Conservation (phyloP, 139 green algal genomes). For the Picochlorum sp. region DNA sequence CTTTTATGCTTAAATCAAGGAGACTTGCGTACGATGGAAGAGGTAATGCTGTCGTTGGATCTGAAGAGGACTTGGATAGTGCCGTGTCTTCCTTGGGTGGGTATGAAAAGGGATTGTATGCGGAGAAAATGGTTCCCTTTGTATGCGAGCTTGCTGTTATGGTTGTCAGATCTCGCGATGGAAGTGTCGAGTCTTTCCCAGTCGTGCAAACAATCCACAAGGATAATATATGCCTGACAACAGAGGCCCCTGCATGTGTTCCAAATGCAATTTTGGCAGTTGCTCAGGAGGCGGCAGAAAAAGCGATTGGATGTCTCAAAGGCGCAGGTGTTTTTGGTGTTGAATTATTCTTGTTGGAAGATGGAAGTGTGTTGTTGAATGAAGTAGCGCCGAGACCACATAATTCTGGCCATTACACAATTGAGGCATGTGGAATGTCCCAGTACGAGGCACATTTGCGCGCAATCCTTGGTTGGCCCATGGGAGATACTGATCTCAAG, state of each 20-base stretch:
- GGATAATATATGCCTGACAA: constrained; percentile 89
- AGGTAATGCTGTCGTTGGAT: constrained; percentile 78
- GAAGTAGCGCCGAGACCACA: constrained; percentile 93
- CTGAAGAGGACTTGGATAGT: constrained; percentile 34
- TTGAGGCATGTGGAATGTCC: constrained; percentile 75
- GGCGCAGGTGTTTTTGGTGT: constrained; percentile 95
- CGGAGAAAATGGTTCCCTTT: constrained; percentile 87
- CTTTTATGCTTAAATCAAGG: constrained; percentile 93
- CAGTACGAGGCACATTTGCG: constrained; percentile 95
- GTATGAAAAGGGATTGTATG: constrained; percentile 78
- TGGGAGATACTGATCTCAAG: constrained; percentile 71
- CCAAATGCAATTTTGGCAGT: constrained; percentile 14
- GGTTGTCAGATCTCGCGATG: constrained; percentile 47
- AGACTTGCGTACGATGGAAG: constrained; percentile 87
- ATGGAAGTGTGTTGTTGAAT: constrained; percentile 82
- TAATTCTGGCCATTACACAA: constrained; percentile 98
- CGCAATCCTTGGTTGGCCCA: constrained; percentile 88
- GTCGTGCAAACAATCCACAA: constrained; percentile 92
- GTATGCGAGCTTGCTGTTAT: constrained; percentile 72
- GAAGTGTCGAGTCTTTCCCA: constrained; percentile 60
- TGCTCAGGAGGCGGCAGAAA: constrained; percentile 36
- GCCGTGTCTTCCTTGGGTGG: constrained; percentile 67
- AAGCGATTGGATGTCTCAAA: constrained; percentile 48
- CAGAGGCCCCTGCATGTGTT: constrained; percentile 65
- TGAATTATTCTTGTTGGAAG: constrained; percentile 87